phyloP scores from a whole-genome alignment of 2,329 filamentous ascomycete genomes.

The Calonectria ilicicola region DNA sequence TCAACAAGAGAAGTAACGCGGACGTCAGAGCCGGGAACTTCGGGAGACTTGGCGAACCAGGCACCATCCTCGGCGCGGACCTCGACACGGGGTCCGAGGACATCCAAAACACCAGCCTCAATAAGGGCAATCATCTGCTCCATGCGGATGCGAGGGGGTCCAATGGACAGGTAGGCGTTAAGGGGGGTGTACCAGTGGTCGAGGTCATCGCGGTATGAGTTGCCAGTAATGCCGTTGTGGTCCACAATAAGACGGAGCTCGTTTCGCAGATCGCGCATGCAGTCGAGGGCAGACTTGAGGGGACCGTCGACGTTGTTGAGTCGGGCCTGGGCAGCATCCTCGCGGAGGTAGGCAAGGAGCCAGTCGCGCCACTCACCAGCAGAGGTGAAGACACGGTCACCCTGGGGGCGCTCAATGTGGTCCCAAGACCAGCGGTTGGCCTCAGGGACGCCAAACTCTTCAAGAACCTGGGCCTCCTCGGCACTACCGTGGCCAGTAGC shows the following conservation, averaged over 20 bases:
- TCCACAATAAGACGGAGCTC: conserved; percentile 3
- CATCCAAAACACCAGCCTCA: neutral
- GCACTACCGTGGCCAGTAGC: neutral
- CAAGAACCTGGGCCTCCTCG: neutral
- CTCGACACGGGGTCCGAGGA: neutral
- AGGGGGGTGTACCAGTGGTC: conserved; percentile 1
- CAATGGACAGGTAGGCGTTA: conserved; percentile 1
- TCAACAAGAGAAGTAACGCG: neutral
- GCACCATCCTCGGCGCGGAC: neutral
- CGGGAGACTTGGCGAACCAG: neutral
- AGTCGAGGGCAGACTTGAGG: neutral
- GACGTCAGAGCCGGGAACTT: neutral
- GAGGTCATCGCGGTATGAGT: neutral
- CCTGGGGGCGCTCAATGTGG: neutral
- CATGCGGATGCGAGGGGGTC: neutral
- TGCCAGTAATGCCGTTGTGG: neutral
- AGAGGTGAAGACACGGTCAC: neutral
- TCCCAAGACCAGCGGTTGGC: conserved; percentile 2
- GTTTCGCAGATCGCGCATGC: conserved; percentile 7
- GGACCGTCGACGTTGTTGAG: conserved; percentile 2
- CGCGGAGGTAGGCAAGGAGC: neutral
- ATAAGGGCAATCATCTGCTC: conserved; percentile 8
- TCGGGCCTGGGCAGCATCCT: neutral
- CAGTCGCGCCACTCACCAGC: neutral
- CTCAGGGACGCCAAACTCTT: neutral